Evolutionary conservation across 305 asterid species (phyloP).

Genomic region (Fraxinus floribunda): DNA sequence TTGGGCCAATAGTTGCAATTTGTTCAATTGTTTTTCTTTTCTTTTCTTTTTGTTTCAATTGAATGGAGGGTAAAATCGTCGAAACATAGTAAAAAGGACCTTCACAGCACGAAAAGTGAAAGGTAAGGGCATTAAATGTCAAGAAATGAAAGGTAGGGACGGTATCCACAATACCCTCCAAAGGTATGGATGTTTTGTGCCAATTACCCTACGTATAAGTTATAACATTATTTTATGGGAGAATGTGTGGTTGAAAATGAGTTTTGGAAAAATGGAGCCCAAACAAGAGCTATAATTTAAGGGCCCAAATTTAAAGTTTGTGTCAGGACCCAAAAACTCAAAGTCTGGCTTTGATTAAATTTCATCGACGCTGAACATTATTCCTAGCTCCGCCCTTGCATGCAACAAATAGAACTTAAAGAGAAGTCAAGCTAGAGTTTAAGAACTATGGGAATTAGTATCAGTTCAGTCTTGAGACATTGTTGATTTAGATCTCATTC

Average conservation of each 20-base stretch:
- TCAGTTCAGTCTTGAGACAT: background rate
- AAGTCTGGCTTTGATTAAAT: background rate
- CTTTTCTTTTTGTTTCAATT: no score
- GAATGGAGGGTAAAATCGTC: no score
- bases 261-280: background rate
- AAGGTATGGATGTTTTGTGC: no score
- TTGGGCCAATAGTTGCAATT: no score
- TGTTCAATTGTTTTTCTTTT: no score
- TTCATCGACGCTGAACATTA: background rate
- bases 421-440: conserved; percentile 8
- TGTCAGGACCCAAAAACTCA: background rate
- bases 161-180: no score
- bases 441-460: background rate
- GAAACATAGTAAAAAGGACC: no score
- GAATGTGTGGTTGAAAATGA: background rate
- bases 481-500: conserved; percentile 2
- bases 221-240: background rate
- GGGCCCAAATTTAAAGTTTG: background rate
- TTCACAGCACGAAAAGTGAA: no score
- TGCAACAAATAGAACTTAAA: conserved; percentile 1
- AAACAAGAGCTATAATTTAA: background rate
- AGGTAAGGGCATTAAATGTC: no score
- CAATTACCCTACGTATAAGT: no score
- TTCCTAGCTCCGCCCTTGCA: background rate
- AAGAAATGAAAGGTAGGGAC: no score